Conservation (phyloP, 352 stramenopile genomes). For the Globisporangium cystogenes region DNA sequence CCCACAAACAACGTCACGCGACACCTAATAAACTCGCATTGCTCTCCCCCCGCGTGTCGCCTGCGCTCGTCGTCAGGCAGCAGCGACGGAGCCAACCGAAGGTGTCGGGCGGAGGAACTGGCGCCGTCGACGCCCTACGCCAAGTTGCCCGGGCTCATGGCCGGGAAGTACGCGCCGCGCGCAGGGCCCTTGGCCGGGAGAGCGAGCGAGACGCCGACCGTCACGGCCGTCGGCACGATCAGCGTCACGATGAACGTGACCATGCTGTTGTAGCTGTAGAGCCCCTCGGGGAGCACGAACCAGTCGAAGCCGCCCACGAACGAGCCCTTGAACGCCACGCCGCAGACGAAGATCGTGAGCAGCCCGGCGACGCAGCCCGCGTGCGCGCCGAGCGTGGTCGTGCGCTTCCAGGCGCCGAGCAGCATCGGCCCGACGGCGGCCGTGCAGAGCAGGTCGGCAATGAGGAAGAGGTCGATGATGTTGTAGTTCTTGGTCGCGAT, state of each 20-base stretch:
- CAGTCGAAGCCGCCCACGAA: slow-evolving; percentile 76
- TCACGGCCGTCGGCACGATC: slow-evolving; percentile 51
- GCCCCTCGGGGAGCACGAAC: slow-evolving; percentile 67
- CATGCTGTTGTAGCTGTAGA: slow-evolving; percentile 76
- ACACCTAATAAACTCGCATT: slow-evolving; percentile 1
- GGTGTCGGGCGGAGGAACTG: too few species aligned
- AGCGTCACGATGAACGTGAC: slow-evolving; percentile 74
- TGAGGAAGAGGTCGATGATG: slow-evolving; percentile 71
- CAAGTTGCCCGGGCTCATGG: slow-evolving; percentile 17
- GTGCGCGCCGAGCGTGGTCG: slow-evolving; percentile 34
- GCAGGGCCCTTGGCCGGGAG: slow-evolving; percentile 17
- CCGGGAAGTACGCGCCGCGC: slow-evolving; percentile 23
- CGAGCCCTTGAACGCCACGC: slow-evolving; percentile 43
- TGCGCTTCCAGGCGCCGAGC: slow-evolving; percentile 47
- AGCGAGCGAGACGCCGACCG: slow-evolving; percentile 49
- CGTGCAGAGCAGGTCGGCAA: slow-evolving; percentile 70
- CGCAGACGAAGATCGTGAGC: slow-evolving; percentile 65
- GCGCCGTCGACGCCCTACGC: not conserved
- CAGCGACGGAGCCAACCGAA: too few species aligned
- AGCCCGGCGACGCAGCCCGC: slow-evolving; percentile 50
- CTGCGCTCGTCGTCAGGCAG: too few species aligned
- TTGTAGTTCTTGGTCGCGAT: slow-evolving; percentile 64
- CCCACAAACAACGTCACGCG: not conserved
- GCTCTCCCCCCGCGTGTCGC: not conserved
- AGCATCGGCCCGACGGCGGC: slow-evolving; percentile 70